These are phyloP conservation scores for Russula abietina DNA, from an alignment of 768 basidiomycete genomes.

Conservation along the genomic window DNA sequence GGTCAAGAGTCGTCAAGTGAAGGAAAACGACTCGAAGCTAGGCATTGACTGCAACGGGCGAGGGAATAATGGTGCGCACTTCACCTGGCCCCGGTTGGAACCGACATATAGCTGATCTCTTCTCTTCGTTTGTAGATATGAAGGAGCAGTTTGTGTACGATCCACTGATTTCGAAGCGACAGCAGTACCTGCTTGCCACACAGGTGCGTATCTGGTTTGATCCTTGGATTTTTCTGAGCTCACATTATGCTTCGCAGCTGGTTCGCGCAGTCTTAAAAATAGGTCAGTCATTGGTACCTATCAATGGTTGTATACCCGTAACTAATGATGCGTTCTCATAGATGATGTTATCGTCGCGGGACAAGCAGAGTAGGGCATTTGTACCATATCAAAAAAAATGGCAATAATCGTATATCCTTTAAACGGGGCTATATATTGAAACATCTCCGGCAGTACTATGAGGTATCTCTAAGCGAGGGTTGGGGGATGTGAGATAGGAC, in stretches of 20 bases:
- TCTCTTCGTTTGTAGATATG: slow-evolving; percentile 62
- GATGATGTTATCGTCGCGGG: slow-evolving; percentile 78
- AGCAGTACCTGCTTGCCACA: slow-evolving; percentile 95
- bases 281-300: slow-evolving; percentile 41
- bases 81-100: background rate
- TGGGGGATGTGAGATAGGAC: background rate
- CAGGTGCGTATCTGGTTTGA: slow-evolving; percentile 49
- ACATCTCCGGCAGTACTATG: background rate
- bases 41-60: slow-evolving; percentile 90
- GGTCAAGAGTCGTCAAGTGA: slow-evolving; percentile 88
- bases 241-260: slow-evolving; percentile 39
- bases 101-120: background rate
- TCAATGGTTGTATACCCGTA: background rate
- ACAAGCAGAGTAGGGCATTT: slow-evolving; percentile 48
- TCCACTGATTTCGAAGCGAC: slow-evolving; percentile 93
- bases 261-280: slow-evolving; percentile 87
- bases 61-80: slow-evolving; percentile 73
- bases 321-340: slow-evolving; percentile 29
- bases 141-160: slow-evolving; percentile 96
- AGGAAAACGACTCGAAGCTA: slow-evolving; percentile 74
- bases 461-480: too few species aligned
- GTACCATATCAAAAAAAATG: slow-evolving; percentile 17
- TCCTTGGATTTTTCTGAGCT: slow-evolving; percentile 2
- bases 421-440: background rate
- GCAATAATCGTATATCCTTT: slow-evolving; percentile 20